Evolutionary conservation across 208 protist genomes (phyloP), one percentile per base, ranked within the genome.

Genomic region (Trypanosoma caninum): DNA sequence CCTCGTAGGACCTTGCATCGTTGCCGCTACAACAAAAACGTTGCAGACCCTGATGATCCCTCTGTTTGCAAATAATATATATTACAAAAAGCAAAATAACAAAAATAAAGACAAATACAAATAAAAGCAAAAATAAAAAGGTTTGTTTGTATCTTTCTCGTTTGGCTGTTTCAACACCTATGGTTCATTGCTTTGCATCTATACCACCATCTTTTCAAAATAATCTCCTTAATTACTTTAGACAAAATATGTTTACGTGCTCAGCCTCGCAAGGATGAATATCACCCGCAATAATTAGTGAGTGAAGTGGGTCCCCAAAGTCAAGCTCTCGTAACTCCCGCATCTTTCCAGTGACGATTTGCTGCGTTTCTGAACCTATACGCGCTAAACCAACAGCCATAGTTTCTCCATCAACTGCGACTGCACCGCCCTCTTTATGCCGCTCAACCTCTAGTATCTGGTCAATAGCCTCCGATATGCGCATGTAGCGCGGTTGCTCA

Each of bases 401-500:
- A 0, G 96, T 97, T 45, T 74, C 80, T 28, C 87, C 83, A 50
- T 98, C 87, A 8, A 72, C 74, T 13, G 59, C 68, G 16, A 93
- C 87, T 6, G 84, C 80, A 27, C 78, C 82, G 18, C 90, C 75
- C 33, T 90, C 59, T 25, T 85, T 67, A 16, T 67, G 70, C 22
- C 88, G 61, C 62, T 98, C 97, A 41, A 99, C 80, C 65, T 97
- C 89, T 0, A 99, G 59, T 5, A 99, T 52, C 72, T 99, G 97
- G 58, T 98, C 87, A 35, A 98, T 51, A 1, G 91, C 95, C 72
- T 98, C 86, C 41, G 89, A 87, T 46, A 99, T 90, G 2, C 97
- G 98, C 99, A 99, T 99, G 79, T 97, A 99, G 46, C 98, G 84
- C 30, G 98, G 97, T 28, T 97, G 98, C 70, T 99, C 94, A 77